phyloP scores from a whole-genome alignment of 306 rosid genomes.

The Dryas alaskensis region DNA sequence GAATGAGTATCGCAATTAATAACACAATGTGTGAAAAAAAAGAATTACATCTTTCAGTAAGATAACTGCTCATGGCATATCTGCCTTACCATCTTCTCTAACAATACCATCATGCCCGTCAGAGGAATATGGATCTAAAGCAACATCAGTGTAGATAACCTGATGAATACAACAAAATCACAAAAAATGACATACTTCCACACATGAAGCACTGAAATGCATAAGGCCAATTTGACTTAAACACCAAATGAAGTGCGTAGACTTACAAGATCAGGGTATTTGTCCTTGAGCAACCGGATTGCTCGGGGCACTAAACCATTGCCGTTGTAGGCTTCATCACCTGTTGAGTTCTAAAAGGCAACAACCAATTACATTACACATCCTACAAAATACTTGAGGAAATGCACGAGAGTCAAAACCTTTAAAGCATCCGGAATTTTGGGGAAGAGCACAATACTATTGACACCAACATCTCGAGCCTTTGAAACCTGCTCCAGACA shows the following conservation, averaged over 20 bases:
- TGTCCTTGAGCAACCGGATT: slow-evolving; percentile 82
- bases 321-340: slow-evolving; percentile 88
- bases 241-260: slow-evolving; percentile 1
- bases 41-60: slow-evolving; percentile 20
- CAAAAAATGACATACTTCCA: slow-evolving; percentile 21
- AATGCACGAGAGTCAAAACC: slow-evolving; percentile 46
- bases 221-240: slow-evolving; percentile 17
- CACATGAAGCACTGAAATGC: slow-evolving; percentile 1
- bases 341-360: slow-evolving; percentile 61
- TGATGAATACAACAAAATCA: slow-evolving; percentile 28
- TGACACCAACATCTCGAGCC: slow-evolving; percentile 91
- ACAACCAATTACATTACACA: slow-evolving; percentile 27
- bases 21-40: slow-evolving; percentile 17
- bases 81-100: slow-evolving; percentile 80
- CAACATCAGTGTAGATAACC: slow-evolving; percentile 94
- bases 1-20: slow-evolving; percentile 26
- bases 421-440: slow-evolving; percentile 92
- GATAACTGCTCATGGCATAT: slow-evolving; percentile 18
- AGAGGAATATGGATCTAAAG: slow-evolving; percentile 92
- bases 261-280: slow-evolving; percentile 93
- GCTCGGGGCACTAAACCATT: slow-evolving; percentile 91
- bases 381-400: not conserved
- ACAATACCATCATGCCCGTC: slow-evolving; percentile 99
- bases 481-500: slow-evolving; percentile 65
- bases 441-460: slow-evolving; percentile 85